Conservation (phyloP, 2,329 filamentous ascomycete species). For the Fusarium brachygibbosum region DNA sequence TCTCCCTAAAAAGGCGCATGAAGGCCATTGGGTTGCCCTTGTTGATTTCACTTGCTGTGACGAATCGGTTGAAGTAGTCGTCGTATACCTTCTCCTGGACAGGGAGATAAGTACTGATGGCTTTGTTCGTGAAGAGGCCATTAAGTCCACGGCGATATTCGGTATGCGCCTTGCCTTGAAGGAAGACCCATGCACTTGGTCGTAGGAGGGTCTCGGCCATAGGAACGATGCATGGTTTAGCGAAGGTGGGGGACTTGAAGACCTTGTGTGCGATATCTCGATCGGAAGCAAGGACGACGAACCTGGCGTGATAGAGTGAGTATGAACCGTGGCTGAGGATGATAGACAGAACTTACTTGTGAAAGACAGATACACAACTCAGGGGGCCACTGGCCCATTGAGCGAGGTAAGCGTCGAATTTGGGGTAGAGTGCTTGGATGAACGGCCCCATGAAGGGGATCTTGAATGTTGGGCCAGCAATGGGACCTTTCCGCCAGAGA, state of each 20-base stretch:
- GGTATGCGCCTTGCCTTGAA: conserved; percentile 80
- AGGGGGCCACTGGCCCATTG: conserved; percentile 85
- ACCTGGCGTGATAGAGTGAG: conserved; percentile 60
- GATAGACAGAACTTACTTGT: conserved; percentile 70
- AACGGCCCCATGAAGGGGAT: conserved; percentile 82
- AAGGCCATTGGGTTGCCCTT: conserved; percentile 72
- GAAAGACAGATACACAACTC: conserved; percentile 86
- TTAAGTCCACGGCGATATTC: conserved; percentile 84
- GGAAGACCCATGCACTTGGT: conserved; percentile 81
- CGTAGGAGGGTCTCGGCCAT: conserved; percentile 77
- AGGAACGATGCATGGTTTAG: conserved; percentile 84
- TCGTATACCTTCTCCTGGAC: conserved; percentile 79
- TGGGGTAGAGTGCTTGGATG: conserved; percentile 79
- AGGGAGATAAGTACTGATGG: conserved; percentile 78
- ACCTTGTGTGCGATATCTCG: conserved; percentile 85
- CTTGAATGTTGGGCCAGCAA: conserved; percentile 74
- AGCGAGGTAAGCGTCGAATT: conserved; percentile 78
- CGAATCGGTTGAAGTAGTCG: conserved; percentile 77
- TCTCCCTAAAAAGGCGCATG: conserved; percentile 80
- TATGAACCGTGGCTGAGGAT: accelerated
- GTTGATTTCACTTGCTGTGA: conserved; percentile 68
- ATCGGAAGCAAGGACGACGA: conserved; percentile 82
- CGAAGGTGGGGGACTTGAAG: conserved; percentile 81
- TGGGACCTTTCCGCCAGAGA: conserved; percentile 71
- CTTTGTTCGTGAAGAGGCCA: conserved; percentile 79